Evolutionary conservation across 208 protist species (phyloP).

Genomic region (Leishmania tropica): DNA sequence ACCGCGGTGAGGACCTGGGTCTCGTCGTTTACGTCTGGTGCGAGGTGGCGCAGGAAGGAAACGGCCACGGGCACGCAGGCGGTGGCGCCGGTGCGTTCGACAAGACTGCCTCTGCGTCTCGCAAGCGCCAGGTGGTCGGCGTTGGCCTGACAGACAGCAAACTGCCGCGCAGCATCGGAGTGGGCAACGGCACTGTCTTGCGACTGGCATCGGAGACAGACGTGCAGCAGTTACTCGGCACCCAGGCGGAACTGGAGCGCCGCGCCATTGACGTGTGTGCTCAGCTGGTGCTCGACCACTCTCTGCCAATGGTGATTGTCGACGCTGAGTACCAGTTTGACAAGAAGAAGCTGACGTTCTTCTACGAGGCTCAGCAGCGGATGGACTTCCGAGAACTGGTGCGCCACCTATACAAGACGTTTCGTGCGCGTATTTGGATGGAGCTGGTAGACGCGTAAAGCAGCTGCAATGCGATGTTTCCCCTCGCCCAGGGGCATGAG

Average conservation of each 20-base stretch:
- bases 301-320: constrained; percentile 87
- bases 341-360: constrained; percentile 93
- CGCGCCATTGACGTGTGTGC: constrained; percentile 82
- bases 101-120: not conserved
- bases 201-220: constrained; percentile 64
- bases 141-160: constrained; percentile 64
- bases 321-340: constrained; percentile 94
- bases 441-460: constrained; percentile 65
- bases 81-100: not conserved
- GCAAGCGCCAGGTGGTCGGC: constrained; percentile 39
- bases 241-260: constrained; percentile 79
- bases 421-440: constrained; percentile 92
- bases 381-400: constrained; percentile 92
- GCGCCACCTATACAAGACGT: constrained; percentile 89
- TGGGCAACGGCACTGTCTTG: constrained; percentile 81
- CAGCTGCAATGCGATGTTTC: not conserved
- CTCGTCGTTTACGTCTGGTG: constrained; percentile 88
- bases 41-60: constrained; percentile 35
- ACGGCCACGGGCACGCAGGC: not conserved
- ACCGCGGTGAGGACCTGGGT: constrained; percentile 88
- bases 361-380: constrained; percentile 86
- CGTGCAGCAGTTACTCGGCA: constrained; percentile 68
- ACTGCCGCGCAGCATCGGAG: constrained; percentile 64
- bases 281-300: constrained; percentile 82
- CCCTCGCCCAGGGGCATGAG: not conserved